These are phyloP conservation scores for Pythium brachiatum DNA, from an alignment of 352 stramenopile species.

Conservation along the genomic window DNA sequence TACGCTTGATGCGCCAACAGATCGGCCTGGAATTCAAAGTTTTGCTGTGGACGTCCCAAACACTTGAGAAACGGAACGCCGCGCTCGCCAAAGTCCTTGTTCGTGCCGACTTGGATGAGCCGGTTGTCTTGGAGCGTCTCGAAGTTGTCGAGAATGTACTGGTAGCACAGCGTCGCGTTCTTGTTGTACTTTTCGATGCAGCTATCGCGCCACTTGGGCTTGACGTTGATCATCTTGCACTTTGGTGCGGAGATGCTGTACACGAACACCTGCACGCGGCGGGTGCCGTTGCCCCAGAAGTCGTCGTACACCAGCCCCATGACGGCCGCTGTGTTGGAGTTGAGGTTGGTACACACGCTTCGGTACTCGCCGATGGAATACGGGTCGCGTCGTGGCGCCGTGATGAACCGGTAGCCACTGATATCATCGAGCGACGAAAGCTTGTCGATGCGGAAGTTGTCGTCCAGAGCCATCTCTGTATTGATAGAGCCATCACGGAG, in stretches of 20 bases:
- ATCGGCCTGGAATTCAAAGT: constrained; percentile 55
- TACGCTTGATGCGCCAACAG: constrained; percentile 48
- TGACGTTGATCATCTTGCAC: constrained; percentile 33
- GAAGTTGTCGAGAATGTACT: constrained; percentile 52
- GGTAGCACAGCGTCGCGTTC: constrained; percentile 39
- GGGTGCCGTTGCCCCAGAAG: constrained; percentile 29
- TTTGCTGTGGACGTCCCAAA: constrained; percentile 29
- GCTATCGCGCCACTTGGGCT: constrained; percentile 12
- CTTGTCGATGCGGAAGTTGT: constrained; percentile 8
- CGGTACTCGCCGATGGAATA: constrained; percentile 25
- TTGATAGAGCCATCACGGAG: constrained; percentile 21
- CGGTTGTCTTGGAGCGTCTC: constrained; percentile 30
- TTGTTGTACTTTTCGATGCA: constrained; percentile 27
- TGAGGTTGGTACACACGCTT: constrained; percentile 28
- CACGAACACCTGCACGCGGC: constrained; percentile 24
- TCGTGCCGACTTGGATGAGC: constrained; percentile 32
- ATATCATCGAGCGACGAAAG: constrained; percentile 33
- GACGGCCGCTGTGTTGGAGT: constrained; percentile 27
- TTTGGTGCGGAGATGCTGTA: constrained; percentile 34
- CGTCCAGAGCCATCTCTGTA: constrained; percentile 18
- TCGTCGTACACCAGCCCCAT: constrained; percentile 31
- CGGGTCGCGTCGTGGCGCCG: constrained; percentile 17
- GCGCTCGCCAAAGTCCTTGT: constrained; percentile 37
- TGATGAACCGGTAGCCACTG: constrained; percentile 24
- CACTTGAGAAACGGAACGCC: constrained; percentile 53